Base-by-base conservation (phyloP, 768 basidiomycete species). In the Macrolepiota dolichaula region DNA sequence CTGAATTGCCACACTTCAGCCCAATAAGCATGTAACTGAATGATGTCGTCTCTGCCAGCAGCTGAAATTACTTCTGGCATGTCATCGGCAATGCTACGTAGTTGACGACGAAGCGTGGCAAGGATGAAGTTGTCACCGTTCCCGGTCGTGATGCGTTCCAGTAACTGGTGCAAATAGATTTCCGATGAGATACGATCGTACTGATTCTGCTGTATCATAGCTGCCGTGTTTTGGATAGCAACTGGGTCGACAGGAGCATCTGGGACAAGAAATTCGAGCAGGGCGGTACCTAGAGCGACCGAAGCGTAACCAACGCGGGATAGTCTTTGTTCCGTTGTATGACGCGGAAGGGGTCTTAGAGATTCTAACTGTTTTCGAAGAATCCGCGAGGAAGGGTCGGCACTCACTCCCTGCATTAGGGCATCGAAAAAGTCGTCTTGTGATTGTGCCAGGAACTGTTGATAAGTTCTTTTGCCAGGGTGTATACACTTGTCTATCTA, bases 161-260 rank as follows among this genome's bases (percentile, higher is more conserved):
- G 74, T 35, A 77, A 68, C 17, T 63, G 66, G 64, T 91, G 87
- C 6, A 92, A 75, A 5, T 66, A 55, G 7, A 87, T 69, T 70
- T 92, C 85, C 2, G 73, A 72, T 3, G 68, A 63, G 2, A 91
- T 64, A 25, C 75, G 66, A 1, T 69, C 64, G 35, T 75, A 65
- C 57, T 85, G 78, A 52, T 77, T 67, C 29, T 69, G 67, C 69
- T 80, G 77, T 29, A 86, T 83, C 32, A 76, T 71, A 1, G 68
- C 67, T 0, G 76, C 74, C 51, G 76, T 81, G 54, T 76, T 79
- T 57, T 85, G 79, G 36, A 87, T 81, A 24, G 85, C 86, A 6
- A 88, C 86, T 27, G 97, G 97, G 71, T 99, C 97, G 52, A 98
- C 74, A 2, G 96, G 94, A 1, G 84, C 75, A 70, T 93, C 83